These are phyloP conservation scores for Eutrema salsugineum DNA, from an alignment of 441 rosid genomes.

Conservation along the genomic window DNA sequence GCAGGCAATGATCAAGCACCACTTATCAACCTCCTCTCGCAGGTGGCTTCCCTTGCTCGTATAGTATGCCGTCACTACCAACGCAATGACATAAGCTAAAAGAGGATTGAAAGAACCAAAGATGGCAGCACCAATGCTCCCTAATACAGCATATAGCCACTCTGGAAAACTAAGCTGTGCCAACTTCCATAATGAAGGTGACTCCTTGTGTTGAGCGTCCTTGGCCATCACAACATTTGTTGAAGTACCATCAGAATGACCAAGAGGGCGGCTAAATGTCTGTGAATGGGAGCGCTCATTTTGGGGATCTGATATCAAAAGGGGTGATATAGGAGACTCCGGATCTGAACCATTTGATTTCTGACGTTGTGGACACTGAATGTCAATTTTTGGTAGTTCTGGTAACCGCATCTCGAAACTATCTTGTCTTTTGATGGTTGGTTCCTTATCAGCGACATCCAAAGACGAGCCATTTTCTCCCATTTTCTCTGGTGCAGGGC, in stretches of 20 bases:
- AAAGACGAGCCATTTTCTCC: conserved; percentile 58
- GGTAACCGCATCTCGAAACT: conserved; percentile 95
- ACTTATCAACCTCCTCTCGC: conserved; percentile 91
- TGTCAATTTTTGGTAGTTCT: conserved; percentile 88
- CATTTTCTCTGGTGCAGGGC: conserved; percentile 78
- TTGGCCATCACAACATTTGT: conserved; percentile 49
- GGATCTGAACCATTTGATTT: conserved; percentile 87
- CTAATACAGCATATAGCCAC: conserved; percentile 96
- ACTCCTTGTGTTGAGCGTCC: conserved; percentile 48
- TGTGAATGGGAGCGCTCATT: conserved; percentile 99
- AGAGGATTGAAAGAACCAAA: conserved; percentile 97
- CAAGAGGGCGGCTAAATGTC: conserved; percentile 92
- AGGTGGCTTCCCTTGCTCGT: conserved; percentile 53
- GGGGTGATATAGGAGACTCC: conserved; percentile 98
- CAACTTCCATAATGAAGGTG: conserved; percentile 91
- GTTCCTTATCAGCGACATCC: conserved; percentile 72
- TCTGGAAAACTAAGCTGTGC: conserved; percentile 91
- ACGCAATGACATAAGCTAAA: conserved; percentile 73
- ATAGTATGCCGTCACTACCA: conserved; percentile 40
- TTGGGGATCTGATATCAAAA: conserved; percentile 96
- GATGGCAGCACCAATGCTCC: conserved; percentile 93
- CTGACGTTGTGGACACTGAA: conserved; percentile 61
- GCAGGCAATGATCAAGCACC: conserved; percentile 92
- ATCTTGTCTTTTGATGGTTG: conserved; percentile 84
- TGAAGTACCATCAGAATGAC: conserved; percentile 72